These are phyloP conservation scores for Acacia acuminata DNA, from an alignment of 306 rosid species.

Conservation along the genomic window DNA sequence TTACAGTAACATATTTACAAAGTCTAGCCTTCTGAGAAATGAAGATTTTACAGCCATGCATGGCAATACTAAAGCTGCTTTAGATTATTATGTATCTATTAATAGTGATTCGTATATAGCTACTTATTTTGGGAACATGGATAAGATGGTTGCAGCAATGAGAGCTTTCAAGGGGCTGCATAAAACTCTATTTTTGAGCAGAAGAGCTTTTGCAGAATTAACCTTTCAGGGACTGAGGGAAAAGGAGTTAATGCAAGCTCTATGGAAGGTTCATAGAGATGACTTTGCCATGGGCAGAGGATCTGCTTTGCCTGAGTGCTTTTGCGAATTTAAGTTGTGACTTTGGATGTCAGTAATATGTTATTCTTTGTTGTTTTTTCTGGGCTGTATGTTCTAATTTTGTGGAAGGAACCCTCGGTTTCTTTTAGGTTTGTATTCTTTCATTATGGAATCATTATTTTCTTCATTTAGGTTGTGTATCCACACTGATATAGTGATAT, in stretches of 20 bases:
- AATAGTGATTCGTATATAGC: conserved; percentile 86
- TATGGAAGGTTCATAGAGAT: conserved; percentile 72
- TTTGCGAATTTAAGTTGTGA: conserved; percentile 84
- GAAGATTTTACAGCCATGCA: conserved; percentile 89
- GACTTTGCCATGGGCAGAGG: conserved; percentile 83
- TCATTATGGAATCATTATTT: not conserved
- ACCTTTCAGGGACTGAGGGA: conserved; percentile 60
- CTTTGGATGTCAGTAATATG: conserved; percentile 20
- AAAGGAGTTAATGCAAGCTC: conserved; percentile 57
- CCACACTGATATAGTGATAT: not conserved
- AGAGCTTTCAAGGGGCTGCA: conserved; percentile 70
- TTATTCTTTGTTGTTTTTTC: conserved; percentile 1
- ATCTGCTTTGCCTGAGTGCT: conserved; percentile 78
- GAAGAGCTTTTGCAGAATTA: conserved; percentile 79
- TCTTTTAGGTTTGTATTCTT: conserved; percentile 17
- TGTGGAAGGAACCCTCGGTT: not conserved
- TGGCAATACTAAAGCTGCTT: conserved; percentile 95
- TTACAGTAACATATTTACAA: conserved; percentile 69
- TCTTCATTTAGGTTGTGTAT: not conserved
- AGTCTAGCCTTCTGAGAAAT: conserved; percentile 71
- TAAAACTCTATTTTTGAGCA: conserved; percentile 70
- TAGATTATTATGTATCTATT: conserved; percentile 85
- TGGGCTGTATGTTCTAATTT: not conserved
- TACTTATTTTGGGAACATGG: conserved; percentile 95
- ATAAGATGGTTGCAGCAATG: conserved; percentile 98